Percentiles rank a stretch among this genome's conserved stretches.
phyloP scores from a whole-genome alignment of 1,284 basidiomycete genomes.

The Naganishia liquefaciens region DNA sequence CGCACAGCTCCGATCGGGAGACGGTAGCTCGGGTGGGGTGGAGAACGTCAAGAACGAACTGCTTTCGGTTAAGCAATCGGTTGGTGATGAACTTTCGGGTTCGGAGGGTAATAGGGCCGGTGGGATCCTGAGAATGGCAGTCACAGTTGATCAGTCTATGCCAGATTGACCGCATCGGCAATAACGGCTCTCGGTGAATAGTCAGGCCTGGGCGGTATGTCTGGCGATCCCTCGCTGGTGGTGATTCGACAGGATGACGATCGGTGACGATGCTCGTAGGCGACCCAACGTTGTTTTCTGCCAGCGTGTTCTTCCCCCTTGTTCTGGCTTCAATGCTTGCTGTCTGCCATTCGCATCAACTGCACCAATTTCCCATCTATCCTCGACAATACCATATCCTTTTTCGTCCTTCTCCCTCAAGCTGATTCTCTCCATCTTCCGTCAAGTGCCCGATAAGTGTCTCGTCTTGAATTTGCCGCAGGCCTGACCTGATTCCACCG shows the following conservation, averaged over 20 bases:
- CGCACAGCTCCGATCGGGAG: conserved; percentile 86
- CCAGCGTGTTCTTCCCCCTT: not conserved
- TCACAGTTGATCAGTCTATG: not conserved
- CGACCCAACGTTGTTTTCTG: too few relatives aligned
- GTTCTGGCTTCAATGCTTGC: not conserved
- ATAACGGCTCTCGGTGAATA: too few relatives aligned
- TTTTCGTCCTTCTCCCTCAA: not conserved
- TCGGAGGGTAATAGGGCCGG: conserved; percentile 92
- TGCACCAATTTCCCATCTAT: too few relatives aligned
- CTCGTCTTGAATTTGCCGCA: not conserved
- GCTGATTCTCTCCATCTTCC: too few relatives aligned
- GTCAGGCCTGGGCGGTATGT: not conserved
- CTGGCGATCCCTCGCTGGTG: not conserved
- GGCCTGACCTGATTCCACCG: conserved; percentile 10
- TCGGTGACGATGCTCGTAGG: too few relatives aligned
- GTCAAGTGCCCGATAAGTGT: not conserved
- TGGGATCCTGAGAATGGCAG: conserved; percentile 61
- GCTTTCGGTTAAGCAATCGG: conserved; percentile 86
- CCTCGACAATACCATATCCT: too few relatives aligned
- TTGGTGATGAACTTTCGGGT: conserved; percentile 99
- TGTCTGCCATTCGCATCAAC: too few relatives aligned
- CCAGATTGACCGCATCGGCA: too few relatives aligned
- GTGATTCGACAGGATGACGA: too few relatives aligned
- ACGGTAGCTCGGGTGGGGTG: conserved; percentile 96
- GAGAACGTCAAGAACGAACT: conserved; percentile 90